Conservation (phyloP, 2,329 filamentous ascomycete species). For the Hypoxylon rubiginosum region DNA sequence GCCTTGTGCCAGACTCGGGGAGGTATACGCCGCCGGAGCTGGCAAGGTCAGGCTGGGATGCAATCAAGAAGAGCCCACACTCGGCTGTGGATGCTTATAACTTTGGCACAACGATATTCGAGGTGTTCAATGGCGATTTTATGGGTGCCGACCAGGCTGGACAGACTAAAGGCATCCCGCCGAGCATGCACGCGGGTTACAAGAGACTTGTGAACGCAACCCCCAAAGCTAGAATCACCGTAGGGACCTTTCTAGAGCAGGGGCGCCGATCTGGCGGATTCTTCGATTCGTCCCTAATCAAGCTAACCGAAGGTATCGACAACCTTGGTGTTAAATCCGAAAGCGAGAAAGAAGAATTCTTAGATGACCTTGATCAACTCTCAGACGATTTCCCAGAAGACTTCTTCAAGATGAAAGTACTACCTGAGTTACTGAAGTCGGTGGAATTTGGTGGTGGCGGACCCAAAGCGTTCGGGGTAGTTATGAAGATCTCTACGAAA, state of each 20-base stretch:
- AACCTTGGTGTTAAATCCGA: conserved; percentile 90
- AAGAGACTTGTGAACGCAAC: conserved; percentile 89
- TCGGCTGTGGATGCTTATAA: conserved; percentile 89
- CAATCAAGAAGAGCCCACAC: conserved; percentile 84
- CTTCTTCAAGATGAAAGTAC: conserved; percentile 96
- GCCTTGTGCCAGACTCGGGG: conserved; percentile 85
- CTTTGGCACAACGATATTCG: conserved; percentile 85
- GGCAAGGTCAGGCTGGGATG: conserved; percentile 88
- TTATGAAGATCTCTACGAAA: conserved; percentile 92
- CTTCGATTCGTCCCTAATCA: conserved; percentile 93
- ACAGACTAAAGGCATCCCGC: conserved; percentile 87
- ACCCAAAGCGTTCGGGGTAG: conserved; percentile 87
- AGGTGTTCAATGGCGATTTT: conserved; percentile 92
- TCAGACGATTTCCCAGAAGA: conserved; percentile 97
- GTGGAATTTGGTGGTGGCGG: conserved; percentile 98
- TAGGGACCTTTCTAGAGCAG: conserved; percentile 90
- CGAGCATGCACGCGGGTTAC: conserved; percentile 91
- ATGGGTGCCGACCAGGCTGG: conserved; percentile 81
- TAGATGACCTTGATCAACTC: conserved; percentile 87
- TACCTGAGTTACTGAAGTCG: conserved; percentile 96
- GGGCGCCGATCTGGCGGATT: conserved; percentile 86
- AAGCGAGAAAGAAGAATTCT: conserved; percentile 84
- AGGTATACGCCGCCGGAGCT: conserved; percentile 91
- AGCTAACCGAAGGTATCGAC: conserved; percentile 91
- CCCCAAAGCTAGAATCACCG: conserved; percentile 87